Conservation (phyloP, 2,329 filamentous ascomycete genomes). For the Aureobasidium sp. region DNA sequence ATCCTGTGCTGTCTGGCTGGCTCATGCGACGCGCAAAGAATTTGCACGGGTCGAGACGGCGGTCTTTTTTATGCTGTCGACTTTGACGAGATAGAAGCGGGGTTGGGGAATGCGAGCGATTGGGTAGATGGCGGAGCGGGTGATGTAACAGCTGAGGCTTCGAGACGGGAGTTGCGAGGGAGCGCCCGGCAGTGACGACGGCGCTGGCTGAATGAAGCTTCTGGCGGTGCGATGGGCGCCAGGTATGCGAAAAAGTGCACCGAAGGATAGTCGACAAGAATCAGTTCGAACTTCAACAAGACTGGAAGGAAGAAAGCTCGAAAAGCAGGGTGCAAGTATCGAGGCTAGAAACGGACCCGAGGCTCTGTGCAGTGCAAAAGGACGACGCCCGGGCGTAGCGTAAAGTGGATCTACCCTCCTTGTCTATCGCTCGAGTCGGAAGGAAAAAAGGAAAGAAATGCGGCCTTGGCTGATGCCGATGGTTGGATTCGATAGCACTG, state of each 20-base stretch:
- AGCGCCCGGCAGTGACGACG: background rate
- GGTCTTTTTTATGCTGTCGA: background rate
- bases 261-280: background rate
- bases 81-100: background rate
- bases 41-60: background rate
- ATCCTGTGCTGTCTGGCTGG: background rate
- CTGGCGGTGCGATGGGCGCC: background rate
- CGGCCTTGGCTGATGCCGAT: background rate
- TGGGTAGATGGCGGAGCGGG: background rate
- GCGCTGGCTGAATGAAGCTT: background rate
- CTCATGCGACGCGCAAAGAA: conserved; percentile 6
- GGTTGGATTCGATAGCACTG: background rate
- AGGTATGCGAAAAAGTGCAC: background rate
- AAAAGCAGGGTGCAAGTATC: conserved; percentile 4
- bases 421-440: background rate
- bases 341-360: background rate
- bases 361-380: conserved; percentile 2
- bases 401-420: conserved; percentile 3
- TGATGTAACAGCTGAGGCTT: background rate
- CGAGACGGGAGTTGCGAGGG: background rate
- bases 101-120: background rate
- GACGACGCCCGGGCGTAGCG: conserved; percentile 1
- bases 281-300: background rate
- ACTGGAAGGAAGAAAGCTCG: conserved; percentile 1
- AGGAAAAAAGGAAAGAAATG: conserved; percentile 3